A percentile compares a stretch with the other conserved stretches of the same genome.
phyloP scores from a whole-genome alignment of 441 rosid species.

The Pelargonium fulgidum region DNA sequence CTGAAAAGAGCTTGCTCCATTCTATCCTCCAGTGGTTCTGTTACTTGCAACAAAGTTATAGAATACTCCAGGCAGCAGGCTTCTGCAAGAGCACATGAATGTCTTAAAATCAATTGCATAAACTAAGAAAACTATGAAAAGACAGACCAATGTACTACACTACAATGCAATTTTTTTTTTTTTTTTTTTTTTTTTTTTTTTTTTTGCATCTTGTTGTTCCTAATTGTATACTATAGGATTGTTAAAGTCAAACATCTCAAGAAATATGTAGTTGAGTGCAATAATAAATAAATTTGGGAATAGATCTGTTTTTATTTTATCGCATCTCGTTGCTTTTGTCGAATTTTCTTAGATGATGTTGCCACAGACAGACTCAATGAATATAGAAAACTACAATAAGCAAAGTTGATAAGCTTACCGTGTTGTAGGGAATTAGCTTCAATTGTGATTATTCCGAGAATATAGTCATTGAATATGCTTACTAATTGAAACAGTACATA shows the following conservation, averaged over 20 bases:
- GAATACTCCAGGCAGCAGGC: conserved; percentile 42
- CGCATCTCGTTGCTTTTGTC: too few species aligned
- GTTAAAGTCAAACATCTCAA: neutral
- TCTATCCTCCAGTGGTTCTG: conserved; percentile 82
- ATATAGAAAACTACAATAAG: neutral
- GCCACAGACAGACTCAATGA: neutral
- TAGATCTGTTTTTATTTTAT: too few species aligned
- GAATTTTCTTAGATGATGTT: neutral
- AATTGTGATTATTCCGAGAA: neutral
- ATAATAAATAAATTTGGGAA: too few species aligned
- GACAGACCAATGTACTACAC: neutral
- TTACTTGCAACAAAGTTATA: conserved; percentile 49
- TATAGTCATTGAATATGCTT: neutral
- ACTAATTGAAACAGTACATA: neutral
- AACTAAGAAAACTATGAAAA: neutral
- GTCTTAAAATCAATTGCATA: neutral
- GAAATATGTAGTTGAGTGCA: too few species aligned
- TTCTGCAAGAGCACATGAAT: conserved; percentile 29
- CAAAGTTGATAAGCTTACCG: neutral
- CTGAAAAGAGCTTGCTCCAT: conserved; percentile 95
- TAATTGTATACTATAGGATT: neutral
- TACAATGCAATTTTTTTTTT: too few species aligned
- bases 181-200: too few species aligned
- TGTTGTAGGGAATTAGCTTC: neutral
- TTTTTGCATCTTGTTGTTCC: neutral